Percentiles rank a stretch among this genome's conserved stretches.
These are phyloP conservation scores for Penicillium sp. DNA, from an alignment of 2,329 filamentous ascomycete species.

Conservation along the genomic window DNA sequence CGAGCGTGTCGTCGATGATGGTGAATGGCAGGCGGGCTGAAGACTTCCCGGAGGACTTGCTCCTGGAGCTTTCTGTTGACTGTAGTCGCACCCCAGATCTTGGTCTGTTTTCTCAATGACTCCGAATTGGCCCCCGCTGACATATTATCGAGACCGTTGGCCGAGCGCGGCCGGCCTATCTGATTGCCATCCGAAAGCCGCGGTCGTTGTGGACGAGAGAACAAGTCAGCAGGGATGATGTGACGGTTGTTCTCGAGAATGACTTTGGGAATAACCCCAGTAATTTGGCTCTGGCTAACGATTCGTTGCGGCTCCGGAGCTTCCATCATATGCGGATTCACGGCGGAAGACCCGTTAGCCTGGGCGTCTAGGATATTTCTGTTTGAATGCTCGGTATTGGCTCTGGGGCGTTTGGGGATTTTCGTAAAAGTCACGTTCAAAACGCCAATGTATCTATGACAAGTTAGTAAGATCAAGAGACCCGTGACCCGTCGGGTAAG, in stretches of 20 bases:
- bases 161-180: constrained; percentile 18
- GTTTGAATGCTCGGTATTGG: constrained; percentile 17
- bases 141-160: constrained; percentile 17
- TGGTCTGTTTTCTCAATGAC: constrained; percentile 45
- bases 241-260: constrained; percentile 92
- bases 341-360: constrained; percentile 10
- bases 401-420: constrained; percentile 58
- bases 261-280: constrained; percentile 74
- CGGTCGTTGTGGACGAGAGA: constrained; percentile 56
- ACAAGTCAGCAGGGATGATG: constrained; percentile 79
- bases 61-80: constrained; percentile 84
- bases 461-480: constrained; percentile 4
- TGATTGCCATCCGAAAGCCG: constrained; percentile 30
- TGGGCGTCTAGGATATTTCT: constrained; percentile 6
- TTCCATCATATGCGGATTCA: constrained; percentile 14
- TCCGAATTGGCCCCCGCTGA: constrained; percentile 18
- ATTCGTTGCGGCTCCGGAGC: constrained; percentile 45
- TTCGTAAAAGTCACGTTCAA: constrained; percentile 94
- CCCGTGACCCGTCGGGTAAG: not conserved
- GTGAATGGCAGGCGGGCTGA: constrained; percentile 75
- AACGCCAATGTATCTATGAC: constrained; percentile 82
- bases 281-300: constrained; percentile 71
- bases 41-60: constrained; percentile 88
- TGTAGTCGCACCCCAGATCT: constrained; percentile 81
- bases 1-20: constrained; percentile 66